These are phyloP conservation scores for Paramecium sonneborni DNA, from an alignment of 73 alveolate genomes.

Conservation along the genomic window DNA sequence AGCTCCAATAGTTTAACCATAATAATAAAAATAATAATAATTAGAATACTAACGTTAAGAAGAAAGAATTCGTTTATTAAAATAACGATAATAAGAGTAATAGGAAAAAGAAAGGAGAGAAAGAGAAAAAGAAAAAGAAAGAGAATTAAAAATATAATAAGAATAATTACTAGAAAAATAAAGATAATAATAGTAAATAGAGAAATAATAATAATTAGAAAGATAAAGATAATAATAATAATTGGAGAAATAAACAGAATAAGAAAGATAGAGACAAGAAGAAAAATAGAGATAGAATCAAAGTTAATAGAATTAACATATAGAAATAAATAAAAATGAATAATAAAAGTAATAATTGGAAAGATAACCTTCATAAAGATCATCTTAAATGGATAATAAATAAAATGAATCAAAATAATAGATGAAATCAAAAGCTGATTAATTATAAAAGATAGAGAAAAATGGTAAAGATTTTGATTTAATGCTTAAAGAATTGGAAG, in stretches of 20 bases:
- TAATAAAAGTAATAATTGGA: not conserved
- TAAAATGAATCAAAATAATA: not conserved
- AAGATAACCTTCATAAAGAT: not conserved
- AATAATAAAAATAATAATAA: not conserved
- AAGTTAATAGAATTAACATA: not conserved
- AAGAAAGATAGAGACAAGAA: not conserved
- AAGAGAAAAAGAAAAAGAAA: not conserved
- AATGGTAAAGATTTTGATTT: not conserved
- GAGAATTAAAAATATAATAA: not conserved
- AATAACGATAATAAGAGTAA: not conserved
- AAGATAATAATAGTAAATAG: not conserved
- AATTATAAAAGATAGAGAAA: not conserved
- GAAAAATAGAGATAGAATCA: not conserved
- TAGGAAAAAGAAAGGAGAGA: not conserved
- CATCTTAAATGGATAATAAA: not conserved
- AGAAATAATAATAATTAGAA: not conserved
- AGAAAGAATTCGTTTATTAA: not conserved
- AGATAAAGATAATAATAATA: not conserved
- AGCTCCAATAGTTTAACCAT: not conserved
- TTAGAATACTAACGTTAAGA: not conserved
- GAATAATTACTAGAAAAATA: not conserved
- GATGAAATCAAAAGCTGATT: not conserved
- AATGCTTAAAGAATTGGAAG: slow-evolving; percentile 5
- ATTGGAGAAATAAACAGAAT: not conserved
- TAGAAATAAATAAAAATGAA: not conserved